Evolutionary conservation across 345 rosid species (phyloP), one percentile per base, ranked within the genome.

Genomic region (Isatis tinctoria): DNA sequence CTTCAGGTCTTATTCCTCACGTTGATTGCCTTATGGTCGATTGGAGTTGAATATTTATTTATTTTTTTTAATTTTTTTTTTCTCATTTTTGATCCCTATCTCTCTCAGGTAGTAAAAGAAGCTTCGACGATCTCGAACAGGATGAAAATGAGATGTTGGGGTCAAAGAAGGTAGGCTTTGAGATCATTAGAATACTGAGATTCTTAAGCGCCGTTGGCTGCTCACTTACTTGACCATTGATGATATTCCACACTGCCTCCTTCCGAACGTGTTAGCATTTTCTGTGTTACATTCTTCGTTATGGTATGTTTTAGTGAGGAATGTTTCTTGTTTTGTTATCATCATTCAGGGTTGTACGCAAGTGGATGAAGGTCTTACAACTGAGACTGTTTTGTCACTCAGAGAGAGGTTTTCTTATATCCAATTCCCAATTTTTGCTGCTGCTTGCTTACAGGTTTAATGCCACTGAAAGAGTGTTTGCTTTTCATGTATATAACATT

Each of bases 101-200:
- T 17, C 4, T 57, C 30, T 35, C 76, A 88, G 97, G 91, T 63
- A 78, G 8, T 67, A 95, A 88, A 86, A 87, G 97, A 84, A 83
- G 85, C 72, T 95, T 87, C 65, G 92, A 83, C 45, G 98, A 91
- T 47, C 76, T 88, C 17, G 97, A 88, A 67, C 96, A 88, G 61
- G 97, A 92, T 7, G 97, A 90, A 60, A 96, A 85, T 60, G 97
- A 85, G 44, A 79, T 86, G 26, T 88, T 89, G 70, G 89, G 85
- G 41, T 83, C 97, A 14, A 88, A 88, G 73, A 88, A 87, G 93
- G 97, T 92, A 60, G 8, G 11, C 26, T 51, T 68, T 61, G 48
- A 26, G 39, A 53, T 27, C 63, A 18, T n/a, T n/a, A n/a, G n/a
- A n/a, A n/a, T n/a, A n/a, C n/a, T n/a, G n/a, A n/a, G n/a, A n/a